Conservation (phyloP, 495 filamentous ascomycete species). For the Parmelia sp. region DNA sequence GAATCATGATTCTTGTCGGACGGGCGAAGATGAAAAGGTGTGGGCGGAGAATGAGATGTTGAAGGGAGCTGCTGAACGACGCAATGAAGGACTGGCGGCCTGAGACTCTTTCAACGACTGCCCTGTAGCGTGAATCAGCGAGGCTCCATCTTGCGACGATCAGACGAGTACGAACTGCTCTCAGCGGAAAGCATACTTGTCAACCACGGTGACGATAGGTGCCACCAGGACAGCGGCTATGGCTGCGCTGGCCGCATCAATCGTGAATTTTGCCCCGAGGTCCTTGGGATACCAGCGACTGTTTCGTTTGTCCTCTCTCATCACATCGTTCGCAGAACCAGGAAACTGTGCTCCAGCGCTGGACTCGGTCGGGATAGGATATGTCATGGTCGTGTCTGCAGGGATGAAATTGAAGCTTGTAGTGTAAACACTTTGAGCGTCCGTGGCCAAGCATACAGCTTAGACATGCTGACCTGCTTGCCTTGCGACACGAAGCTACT, state of each 20-base stretch:
- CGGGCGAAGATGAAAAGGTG: background rate
- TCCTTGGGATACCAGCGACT: constrained; percentile 34
- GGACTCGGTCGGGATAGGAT: background rate
- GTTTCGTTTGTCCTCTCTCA: background rate
- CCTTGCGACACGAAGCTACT: background rate
- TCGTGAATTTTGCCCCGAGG: constrained; percentile 63
- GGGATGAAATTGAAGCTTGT: background rate
- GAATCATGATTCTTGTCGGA: background rate
- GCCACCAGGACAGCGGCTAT: constrained; percentile 32
- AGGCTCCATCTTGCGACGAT: constrained; percentile 8
- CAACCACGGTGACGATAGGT: constrained; percentile 34
- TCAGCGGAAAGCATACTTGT: constrained; percentile 26
- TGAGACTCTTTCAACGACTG: background rate
- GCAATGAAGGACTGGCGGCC: background rate
- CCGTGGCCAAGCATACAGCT: background rate
- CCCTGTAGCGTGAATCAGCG: background rate
- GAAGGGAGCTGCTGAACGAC: background rate
- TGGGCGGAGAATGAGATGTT: background rate
- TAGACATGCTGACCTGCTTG: background rate
- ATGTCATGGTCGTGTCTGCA: background rate
- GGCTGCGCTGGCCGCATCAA: constrained; percentile 54
- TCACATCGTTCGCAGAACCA: background rate
- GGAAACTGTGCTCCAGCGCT: background rate
- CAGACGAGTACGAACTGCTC: constrained; percentile 7
- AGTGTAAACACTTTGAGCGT: background rate